These are phyloP conservation scores for Inga leiocalycina DNA, from an alignment of 306 rosid genomes.

Conservation along the genomic window DNA sequence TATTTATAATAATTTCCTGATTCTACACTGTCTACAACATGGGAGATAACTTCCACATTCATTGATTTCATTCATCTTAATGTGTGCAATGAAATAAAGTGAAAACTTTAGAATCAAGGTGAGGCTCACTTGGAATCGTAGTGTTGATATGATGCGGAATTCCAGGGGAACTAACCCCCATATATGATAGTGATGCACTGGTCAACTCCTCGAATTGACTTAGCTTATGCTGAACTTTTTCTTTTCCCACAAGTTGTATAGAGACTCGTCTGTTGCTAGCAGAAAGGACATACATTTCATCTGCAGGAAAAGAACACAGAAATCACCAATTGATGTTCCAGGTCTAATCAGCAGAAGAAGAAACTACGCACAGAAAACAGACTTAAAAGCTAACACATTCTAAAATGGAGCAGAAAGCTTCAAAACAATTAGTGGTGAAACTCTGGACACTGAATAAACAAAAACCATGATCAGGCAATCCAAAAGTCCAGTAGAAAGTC, in stretches of 20 bases:
- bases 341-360: constrained; percentile 24
- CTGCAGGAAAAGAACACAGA: constrained; percentile 50
- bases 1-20: background rate
- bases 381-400: constrained; percentile 4
- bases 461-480: constrained; percentile 3
- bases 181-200: constrained; percentile 59
- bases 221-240: constrained; percentile 76
- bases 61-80: constrained; percentile 32
- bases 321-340: constrained; percentile 25
- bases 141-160: constrained; percentile 48
- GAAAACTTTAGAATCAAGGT: constrained; percentile 31
- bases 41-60: constrained; percentile 22
- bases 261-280: constrained; percentile 78
- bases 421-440: constrained; percentile 19
- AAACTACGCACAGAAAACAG: background rate
- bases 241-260: constrained; percentile 81
- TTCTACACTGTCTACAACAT: background rate
- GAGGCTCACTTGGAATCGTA: constrained; percentile 70
- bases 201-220: constrained; percentile 88
- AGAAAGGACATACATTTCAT: constrained; percentile 96
- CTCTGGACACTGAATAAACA: background rate
- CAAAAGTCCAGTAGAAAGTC: constrained; percentile 10
- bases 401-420: background rate
- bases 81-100: constrained; percentile 16
- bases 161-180: constrained; percentile 85